Base-by-base conservation (phyloP, 2,329 filamentous ascomycete genomes). In the Pseudogymnoascus sp. region DNA sequence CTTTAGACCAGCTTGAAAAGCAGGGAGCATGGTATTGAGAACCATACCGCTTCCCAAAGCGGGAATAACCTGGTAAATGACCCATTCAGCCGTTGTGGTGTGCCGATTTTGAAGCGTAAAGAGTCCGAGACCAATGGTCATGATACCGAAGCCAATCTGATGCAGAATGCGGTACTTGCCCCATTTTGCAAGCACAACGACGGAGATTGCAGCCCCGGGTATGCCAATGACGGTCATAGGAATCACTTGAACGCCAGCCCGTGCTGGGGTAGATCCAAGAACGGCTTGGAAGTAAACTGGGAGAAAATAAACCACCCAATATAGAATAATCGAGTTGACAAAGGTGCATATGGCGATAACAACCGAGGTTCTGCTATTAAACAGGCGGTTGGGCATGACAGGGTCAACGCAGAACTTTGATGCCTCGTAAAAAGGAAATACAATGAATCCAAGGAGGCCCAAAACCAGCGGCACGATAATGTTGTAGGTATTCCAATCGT, bases 381-480 rank as follows among this genome's bases (percentile, higher is more conserved):
- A 64, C 12, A 64, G 42, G 15, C 37, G 29, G 31, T 27, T 35
- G 4, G 63, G 62, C 12, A 62, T 61, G 9, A 48, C 63, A 52
- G 63, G 64, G 13, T 66, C 48, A 21, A 59, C 12, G 42, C 62
- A 60, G 15, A 61, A 60, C 31, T 10, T 58, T 27, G 63, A 64
- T 18, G 39, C 52, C 15, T 64, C 63, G 25, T 45, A 64, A 3
- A 64, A 35, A 27, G 71, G 62, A 29, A 79, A 75, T 0, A 67
- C 63, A 1, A 72, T 60, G 2, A 80, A 65, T 8, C 77, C 78
- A 1, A 73, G 35, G 0, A 76, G 21, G 0, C 80, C 79, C 2
- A 80, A 63, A 2, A 81, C 63, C 3, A 83, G 67, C 1, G 80
- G 78, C 0, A 71, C 67, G 3, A 82, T 60, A 6, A 79, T 70